Base-by-base conservation (phyloP, 495 filamentous ascomycete genomes). In the Aspergillus incahuasiensis region DNA sequence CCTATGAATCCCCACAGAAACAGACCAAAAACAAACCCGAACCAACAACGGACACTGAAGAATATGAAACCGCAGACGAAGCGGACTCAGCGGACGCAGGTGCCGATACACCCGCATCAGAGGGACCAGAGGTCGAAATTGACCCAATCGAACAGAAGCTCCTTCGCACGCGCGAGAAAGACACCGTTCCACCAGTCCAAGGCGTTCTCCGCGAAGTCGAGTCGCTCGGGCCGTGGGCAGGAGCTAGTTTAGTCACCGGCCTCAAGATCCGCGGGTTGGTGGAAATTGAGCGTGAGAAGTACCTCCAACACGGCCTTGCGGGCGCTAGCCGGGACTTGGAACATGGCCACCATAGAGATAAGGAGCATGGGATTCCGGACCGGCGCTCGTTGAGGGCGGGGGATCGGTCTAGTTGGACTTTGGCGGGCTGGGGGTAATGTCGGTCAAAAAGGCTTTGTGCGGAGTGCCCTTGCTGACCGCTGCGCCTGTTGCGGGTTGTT, bases 211-310 rank as follows among this genome's bases (percentile, higher is more conserved):
- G 89, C 2, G 88, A 86, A 15, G 74, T 97, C 12, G 88, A 95
- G 62, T 90, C 87, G 5, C 74, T 97, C 0, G 94, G 94, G 0
- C 76, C 90, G 6, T 98, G 94, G 92, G 83, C 85, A 34, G 94
- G 94, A 16, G 91, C 86, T 5, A 96, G 91, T 71, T 65, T 98
- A 48, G 71, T 92, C 2, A 86, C 86, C 0, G 84, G 85, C 48
- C 72, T 96, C 60, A 91, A 91, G 60, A 77, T 94, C 22, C 83
- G 84, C 24, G 87, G 90, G 0, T 74, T 91, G 42, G 85, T 91
- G 2, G 87, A 91, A 61, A 81, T 97, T 35, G 95, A 97, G 58
- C 77, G 88, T 39, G 95, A 98, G 44, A 80, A 83, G 35, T 96
- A 90, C 75, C 71, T 90, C 52, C 84, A 86, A 56, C 81, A 94